Base-by-base conservation (phyloP, 1,284 basidiomycete species). In the Trichosporon sp. region DNA sequence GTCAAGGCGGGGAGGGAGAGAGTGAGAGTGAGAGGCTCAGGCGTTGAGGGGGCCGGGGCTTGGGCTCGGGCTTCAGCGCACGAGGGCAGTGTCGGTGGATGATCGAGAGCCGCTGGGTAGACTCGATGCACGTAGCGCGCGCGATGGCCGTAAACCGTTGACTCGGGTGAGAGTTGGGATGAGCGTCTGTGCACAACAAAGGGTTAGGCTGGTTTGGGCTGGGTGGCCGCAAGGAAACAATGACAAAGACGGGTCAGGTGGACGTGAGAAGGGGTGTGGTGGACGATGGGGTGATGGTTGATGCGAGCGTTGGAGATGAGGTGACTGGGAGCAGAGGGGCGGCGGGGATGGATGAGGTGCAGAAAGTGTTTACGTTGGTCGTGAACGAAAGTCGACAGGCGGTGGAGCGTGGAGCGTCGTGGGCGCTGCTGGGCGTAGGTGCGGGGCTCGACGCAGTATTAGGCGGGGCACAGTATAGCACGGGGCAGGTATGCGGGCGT, bases 131-230 rank as follows among this genome's bases (percentile, higher is more conserved):
- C 46, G 46, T 27, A 52, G 25, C 46, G 46, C 46, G 46, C 23
- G n/a, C n/a, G n/a, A n/a, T n/a, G n/a, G n/a, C n/a, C n/a, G 46
- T 27, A 27, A 13, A 27, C 5, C n/a, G 37, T 19, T 27, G 46
- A 27, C 16, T 52, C 23, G 44, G 44, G 23, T 11, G 44, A 49
- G 13, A 27, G 44, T 25, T 49, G 44, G 46, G 46, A 27, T 27
- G 29, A 52, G 46, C 23, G 46, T 52, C 46, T 52, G 46, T 52
- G 46, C 46, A 27, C 46, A 52, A 52, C 46, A 52, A 52, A 52
- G 46, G 46, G 46, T 27, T 27, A 27, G 21, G 25, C n/a, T n/a
- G n/a, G n/a, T n/a, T n/a, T n/a, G n/a, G 11, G 44, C 21, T 14
- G 34, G 37, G 14, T 19, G 37, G 37, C 46, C 14, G 46, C 6